Base-by-base conservation (phyloP, 2,329 filamentous ascomycete genomes). In the Davidsoniella virescens region DNA sequence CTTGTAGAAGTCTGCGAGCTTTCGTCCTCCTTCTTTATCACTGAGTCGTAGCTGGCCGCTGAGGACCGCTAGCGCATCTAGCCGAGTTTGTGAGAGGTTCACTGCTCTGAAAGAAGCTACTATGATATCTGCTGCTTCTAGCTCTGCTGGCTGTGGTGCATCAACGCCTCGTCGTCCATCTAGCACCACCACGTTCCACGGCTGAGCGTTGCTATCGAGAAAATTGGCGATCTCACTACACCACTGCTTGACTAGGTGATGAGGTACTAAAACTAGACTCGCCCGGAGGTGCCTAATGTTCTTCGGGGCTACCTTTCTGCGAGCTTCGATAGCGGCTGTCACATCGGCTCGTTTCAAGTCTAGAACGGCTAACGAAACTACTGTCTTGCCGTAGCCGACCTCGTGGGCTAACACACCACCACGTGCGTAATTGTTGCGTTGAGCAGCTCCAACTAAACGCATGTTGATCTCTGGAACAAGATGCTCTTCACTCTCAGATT, bases 311-410 rank as follows among this genome's bases (percentile, higher is more conserved):
- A 14, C 52, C 3, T 39, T 20, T 1, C 9, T 17, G 2, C 63
- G 54, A 8, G 56, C 38, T 0, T 26, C 1, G 4, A 59, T 44
- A 9, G 60, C 63, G 0, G 52, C 12, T 64, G 50, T 14, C 16
- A 33, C 1, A 23, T 29, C 26, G 16, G 14, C 61, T 14, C 58
- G 40, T 47, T 61, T 61, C 6, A 51, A 52, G 20, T 63, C 61
- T 6, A 68, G 59, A 4, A 69, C 57, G 1, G 62, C 66, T 10
- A 70, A 60, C 5, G 58, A 63, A 23, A 68, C 57, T 4, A 69
- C 60, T 0, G 68, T 70, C 56, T 70, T 70, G 1, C 68, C 67
- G 48, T 64, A 70, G 14, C 68, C 68, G 12, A 70, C 64, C 25
- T 68, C 62, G 41, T 70, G 67, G 1, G 67, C 67, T 5, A 68